Evolutionary conservation across 306 rosid species (phyloP), one percentile per base, ranked within the genome.

Genomic region (Acacia acuminata): DNA sequence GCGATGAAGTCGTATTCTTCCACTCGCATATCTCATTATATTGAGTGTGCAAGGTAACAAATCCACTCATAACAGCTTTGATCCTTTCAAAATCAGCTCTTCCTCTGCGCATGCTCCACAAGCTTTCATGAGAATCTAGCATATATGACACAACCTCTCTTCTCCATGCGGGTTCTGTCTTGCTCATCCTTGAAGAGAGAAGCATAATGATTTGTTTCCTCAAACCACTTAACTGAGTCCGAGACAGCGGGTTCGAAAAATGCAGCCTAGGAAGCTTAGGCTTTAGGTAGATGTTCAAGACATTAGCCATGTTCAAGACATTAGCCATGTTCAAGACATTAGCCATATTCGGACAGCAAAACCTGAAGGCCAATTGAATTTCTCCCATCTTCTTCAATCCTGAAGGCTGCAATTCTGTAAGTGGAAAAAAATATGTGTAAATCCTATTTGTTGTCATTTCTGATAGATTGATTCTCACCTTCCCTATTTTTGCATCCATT

Each of bases 31-130:
- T 60, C 38, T 75, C 9, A 7, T 84, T 79, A 51, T 69, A 82
- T 63, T 67, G 43, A 48, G 78, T 43, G 68, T 8, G 45, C 19
- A 82, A 3, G n/a, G 75, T 60, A 36, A 30, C 2, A 22, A 82
- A 17, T 17, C 70, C 53, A n/a, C 65, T 72, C 11, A 86, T 69
- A 8, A 87, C 61, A 16, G 16, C 22, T 16, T 56, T 13, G 32
- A 87, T 53, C 88, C 91, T 84, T n/a, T n/a, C 68, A 2, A 82
- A 65, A 56, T 86, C 87, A 3, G 82, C 84, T 79, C 30, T 80
- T 73, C 78, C 77, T 84, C 84, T 87, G 36, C 88, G 60, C 55
- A 73, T 12, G 76, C 90, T 88, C 89, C 93, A 90, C 3, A 10
- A 1, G 4, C 25, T 72, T 58, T 78, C 87, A 0, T 72, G 64